These are phyloP conservation scores for Rosa lucieae DNA, from an alignment of 306 rosid species.

Conservation along the genomic window DNA sequence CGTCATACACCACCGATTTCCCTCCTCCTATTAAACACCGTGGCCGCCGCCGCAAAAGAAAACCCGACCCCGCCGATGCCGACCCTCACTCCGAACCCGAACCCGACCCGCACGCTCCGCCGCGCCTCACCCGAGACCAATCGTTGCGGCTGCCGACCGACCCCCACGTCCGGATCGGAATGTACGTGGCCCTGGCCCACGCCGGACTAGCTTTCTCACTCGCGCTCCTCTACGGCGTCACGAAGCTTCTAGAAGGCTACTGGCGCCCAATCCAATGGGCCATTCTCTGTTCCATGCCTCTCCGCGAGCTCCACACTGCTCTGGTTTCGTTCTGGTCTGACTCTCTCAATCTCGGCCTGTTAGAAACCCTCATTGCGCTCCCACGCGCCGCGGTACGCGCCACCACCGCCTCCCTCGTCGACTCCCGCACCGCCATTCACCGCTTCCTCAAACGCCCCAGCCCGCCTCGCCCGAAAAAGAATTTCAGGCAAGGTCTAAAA, in stretches of 20 bases:
- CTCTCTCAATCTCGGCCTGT: constrained; percentile 28
- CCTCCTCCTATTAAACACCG: neutral
- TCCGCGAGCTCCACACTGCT: constrained; percentile 29
- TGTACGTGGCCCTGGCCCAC: constrained; percentile 39
- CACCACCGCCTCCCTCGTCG: constrained; percentile 23
- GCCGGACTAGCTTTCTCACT: constrained; percentile 31
- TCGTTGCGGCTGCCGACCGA: constrained; percentile 10
- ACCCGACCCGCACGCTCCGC: neutral
- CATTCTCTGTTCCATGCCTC: constrained; percentile 34
- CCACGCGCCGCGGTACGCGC: constrained; percentile 23
- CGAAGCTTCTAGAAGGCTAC: constrained; percentile 26
- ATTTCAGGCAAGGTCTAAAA: neutral
- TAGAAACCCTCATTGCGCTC: constrained; percentile 25
- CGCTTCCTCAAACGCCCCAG: neutral
- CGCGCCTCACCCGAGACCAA: neutral
- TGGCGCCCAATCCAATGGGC: constrained; percentile 37
- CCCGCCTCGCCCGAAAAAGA: neutral
- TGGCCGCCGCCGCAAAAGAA: neutral
- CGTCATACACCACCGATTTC: constrained; percentile 1
- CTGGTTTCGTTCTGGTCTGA: constrained; percentile 33
- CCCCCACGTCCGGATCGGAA: constrained; percentile 27
- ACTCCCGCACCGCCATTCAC: constrained; percentile 9
- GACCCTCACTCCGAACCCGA: constrained; percentile 2
- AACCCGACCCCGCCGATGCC: neutral
- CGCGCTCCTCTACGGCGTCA: constrained; percentile 23